phyloP scores from a whole-genome alignment of 768 basidiomycete genomes.

The Strobilomyces echinocephalus region DNA sequence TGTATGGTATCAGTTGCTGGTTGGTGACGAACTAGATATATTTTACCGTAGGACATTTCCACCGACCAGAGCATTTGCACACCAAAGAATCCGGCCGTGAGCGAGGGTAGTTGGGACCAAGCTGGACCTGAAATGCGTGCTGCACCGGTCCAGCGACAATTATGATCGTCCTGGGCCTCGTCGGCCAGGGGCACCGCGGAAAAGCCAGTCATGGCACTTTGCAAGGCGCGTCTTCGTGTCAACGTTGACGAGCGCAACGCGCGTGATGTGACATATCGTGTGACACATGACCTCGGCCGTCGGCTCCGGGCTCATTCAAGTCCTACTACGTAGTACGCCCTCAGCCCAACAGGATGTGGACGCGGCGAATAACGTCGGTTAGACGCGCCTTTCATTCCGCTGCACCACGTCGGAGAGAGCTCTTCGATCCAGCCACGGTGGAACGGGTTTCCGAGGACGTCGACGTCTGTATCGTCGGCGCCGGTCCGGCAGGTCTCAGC shows the following conservation, averaged over 20 bases:
- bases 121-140: conserved; percentile 61
- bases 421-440: conserved; percentile 53
- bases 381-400: conserved; percentile 19
- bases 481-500: conserved; percentile 89
- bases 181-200: conserved; percentile 42
- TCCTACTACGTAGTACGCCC: too few species aligned
- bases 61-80: conserved; percentile 91
- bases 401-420: conserved; percentile 23
- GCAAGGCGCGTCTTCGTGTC: neutral
- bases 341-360: neutral
- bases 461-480: conserved; percentile 96
- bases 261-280: neutral
- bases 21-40: neutral
- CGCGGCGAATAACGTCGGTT: conserved; percentile 1
- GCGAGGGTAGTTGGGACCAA: conserved; percentile 60
- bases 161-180: conserved; percentile 36
- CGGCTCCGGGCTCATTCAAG: neutral
- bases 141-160: conserved; percentile 44
- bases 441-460: conserved; percentile 88
- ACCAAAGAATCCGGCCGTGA: conserved; percentile 78
- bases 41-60: conserved; percentile 82
- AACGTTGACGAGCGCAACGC: too few species aligned
- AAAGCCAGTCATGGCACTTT: conserved; percentile 46
- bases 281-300: neutral
- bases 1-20: conserved; percentile 19